Percentiles rank a stretch among this genome's conserved stretches.
Conservation (phyloP, 1,284 basidiomycete species). For the Ceratobasidium sp. region DNA sequence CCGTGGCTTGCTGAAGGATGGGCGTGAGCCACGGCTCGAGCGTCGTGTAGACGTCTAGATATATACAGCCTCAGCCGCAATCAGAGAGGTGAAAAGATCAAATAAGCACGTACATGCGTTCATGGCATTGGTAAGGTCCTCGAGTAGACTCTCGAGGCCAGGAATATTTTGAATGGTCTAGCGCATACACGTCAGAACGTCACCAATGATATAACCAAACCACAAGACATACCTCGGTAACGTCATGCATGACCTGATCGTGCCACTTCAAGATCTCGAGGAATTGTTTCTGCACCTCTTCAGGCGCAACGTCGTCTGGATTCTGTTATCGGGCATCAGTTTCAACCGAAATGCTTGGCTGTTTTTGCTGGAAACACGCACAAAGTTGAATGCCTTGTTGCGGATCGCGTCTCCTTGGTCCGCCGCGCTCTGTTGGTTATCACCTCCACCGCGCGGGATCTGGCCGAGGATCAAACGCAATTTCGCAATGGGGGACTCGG, state of each 20-base stretch:
- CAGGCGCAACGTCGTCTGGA: constrained; percentile 67
- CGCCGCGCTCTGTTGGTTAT: constrained; percentile 59
- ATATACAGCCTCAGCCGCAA: constrained; percentile 25
- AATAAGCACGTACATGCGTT: constrained; percentile 65
- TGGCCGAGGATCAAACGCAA: constrained; percentile 65
- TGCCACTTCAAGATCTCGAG: constrained; percentile 79
- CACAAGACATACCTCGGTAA: constrained; percentile 54
- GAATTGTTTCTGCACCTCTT: constrained; percentile 75
- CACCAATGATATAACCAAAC: background rate
- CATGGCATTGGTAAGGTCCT: constrained; percentile 69
- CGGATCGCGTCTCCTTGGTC: constrained; percentile 65
- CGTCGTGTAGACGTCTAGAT: constrained; percentile 73
- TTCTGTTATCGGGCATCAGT: background rate
- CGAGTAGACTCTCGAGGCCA: constrained; percentile 74
- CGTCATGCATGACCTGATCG: constrained; percentile 65
- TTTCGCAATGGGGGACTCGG: constrained; percentile 55
- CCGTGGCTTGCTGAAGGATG: constrained; percentile 66
- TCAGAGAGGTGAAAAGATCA: constrained; percentile 44
- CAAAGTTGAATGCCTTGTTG: constrained; percentile 64
- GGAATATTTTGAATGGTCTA: constrained; percentile 70
- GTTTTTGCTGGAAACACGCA: constrained; percentile 52
- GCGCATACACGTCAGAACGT: constrained; percentile 52
- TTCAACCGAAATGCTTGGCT: too few relatives aligned
- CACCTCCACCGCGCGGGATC: constrained; percentile 63
- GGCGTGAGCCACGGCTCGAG: constrained; percentile 73